Evolutionary conservation across 371 early-diverging fungal species (phyloP).

Genomic region (Nosema muscidifuracis): DNA sequence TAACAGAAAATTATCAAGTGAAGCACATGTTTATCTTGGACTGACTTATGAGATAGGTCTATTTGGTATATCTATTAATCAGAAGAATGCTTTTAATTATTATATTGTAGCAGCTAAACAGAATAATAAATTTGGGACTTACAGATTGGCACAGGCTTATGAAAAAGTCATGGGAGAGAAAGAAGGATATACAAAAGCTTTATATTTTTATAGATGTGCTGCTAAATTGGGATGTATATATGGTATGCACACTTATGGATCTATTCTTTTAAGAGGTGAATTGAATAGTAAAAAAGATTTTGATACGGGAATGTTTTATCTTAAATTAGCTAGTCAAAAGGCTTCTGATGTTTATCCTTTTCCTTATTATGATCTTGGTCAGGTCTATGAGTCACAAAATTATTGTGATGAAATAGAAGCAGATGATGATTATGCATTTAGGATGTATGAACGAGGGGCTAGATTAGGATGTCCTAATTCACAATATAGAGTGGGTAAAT

Average conservation of each 20-base stretch:
- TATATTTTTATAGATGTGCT: conserved; percentile 61
- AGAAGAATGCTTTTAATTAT: conserved; percentile 53
- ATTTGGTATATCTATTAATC: conserved; percentile 38
- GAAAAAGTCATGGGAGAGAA: conserved; percentile 56
- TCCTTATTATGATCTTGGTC: conserved; percentile 60
- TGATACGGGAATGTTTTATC: conserved; percentile 58
- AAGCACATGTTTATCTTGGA: conserved; percentile 51
- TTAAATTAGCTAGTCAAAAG: conserved; percentile 58
- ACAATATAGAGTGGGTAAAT: conserved; percentile 50
- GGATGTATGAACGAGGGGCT: conserved; percentile 56
- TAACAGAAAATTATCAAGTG: conserved; percentile 57
- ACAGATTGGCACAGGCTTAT: conserved; percentile 60
- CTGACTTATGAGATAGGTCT: conserved; percentile 50
- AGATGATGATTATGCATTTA: conserved; percentile 59
- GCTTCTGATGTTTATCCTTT: conserved; percentile 59
- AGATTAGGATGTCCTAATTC: conserved; percentile 59
- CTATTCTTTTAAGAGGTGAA: conserved; percentile 52
- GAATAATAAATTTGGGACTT: conserved; percentile 59
- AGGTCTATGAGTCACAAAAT: conserved; percentile 53
- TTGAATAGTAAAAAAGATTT: conserved; percentile 45
- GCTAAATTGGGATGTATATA: conserved; percentile 62
- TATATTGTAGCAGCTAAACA: conserved; percentile 59
- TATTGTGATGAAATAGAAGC: conserved; percentile 30
- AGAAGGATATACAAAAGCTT: conserved; percentile 45
- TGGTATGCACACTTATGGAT: conserved; percentile 62